These are phyloP conservation scores for Chlorella sorokiniana DNA, from an alignment of 139 green algal genomes.

Conservation along the genomic window DNA sequence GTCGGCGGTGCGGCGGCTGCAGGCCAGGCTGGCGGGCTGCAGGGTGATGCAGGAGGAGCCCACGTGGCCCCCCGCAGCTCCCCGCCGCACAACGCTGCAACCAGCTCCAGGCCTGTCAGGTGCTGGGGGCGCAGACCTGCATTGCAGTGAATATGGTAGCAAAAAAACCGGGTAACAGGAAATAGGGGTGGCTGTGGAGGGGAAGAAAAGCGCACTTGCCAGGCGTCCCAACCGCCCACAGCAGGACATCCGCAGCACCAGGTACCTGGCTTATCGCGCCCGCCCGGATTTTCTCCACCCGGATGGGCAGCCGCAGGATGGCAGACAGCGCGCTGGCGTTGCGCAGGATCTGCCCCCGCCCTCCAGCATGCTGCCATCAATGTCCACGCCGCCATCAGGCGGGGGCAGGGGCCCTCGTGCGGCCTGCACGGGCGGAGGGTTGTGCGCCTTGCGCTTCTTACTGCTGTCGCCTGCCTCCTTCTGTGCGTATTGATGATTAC, in stretches of 20 bases:
- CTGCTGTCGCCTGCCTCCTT: background rate
- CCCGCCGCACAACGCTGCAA: conserved; percentile 54
- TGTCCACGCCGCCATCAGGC: conserved; percentile 2
- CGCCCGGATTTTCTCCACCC: conserved; percentile 63
- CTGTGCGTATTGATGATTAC: background rate
- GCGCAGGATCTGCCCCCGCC: conserved; percentile 81
- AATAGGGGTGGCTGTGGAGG: background rate
- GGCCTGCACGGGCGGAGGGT: background rate
- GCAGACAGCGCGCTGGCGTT: conserved; percentile 69
- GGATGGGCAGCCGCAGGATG: conserved; percentile 52
- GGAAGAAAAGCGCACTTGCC: background rate
- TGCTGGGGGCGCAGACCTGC: conserved; percentile 25
- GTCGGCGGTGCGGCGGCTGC: conserved; percentile 56
- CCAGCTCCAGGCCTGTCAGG: conserved; percentile 66
- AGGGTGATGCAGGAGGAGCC: conserved; percentile 53
- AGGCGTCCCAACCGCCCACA: background rate
- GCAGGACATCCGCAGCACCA: too few relatives aligned
- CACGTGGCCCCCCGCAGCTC: conserved; percentile 44
- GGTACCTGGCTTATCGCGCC: conserved; percentile 47
- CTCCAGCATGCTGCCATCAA: conserved; percentile 72
- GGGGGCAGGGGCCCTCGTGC: background rate
- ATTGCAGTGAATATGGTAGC: background rate
- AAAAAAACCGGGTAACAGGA: too few relatives aligned
- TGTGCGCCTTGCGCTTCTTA: background rate
- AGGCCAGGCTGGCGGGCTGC: conserved; percentile 36